A percentile compares a stretch with the other conserved stretches of the same genome.
These are phyloP conservation scores for Torulaspora globosa DNA, from an alignment of 1,139 yeast species.

Conservation along the genomic window DNA sequence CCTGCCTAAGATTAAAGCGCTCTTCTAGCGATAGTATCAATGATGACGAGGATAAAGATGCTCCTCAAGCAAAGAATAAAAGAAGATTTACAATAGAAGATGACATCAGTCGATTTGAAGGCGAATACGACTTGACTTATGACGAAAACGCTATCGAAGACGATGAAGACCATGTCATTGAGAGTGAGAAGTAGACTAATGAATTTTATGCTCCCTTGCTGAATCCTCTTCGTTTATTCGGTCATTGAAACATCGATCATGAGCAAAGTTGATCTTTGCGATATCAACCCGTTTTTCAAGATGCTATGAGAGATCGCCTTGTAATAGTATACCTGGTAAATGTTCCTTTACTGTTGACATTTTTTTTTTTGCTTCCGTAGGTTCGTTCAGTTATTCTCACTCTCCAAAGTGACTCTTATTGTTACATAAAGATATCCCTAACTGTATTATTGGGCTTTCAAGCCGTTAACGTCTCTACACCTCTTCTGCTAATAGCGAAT, in stretches of 20 bases:
- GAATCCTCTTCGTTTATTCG: neutral
- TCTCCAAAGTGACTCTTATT: neutral
- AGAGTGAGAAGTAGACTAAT: slow-evolving; percentile 1
- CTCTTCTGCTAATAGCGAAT: slow-evolving; percentile 34
- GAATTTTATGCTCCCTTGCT: neutral
- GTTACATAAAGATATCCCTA: neutral
- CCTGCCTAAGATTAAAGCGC: slow-evolving; percentile 38
- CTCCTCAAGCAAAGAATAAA: slow-evolving; percentile 23
- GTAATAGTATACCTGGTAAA: neutral
- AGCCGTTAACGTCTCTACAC: slow-evolving; percentile 27
- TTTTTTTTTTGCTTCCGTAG: neutral
- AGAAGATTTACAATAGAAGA: slow-evolving; percentile 38
- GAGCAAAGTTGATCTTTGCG: neutral
- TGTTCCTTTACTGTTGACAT: neutral
- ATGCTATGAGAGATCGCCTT: neutral
- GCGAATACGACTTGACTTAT: slow-evolving; percentile 47
- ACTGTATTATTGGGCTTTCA: slow-evolving; percentile 2
- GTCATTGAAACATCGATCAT: neutral
- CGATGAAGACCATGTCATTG: slow-evolving; percentile 31
- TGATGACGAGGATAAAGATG: slow-evolving; percentile 36
- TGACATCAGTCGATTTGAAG: slow-evolving; percentile 38
- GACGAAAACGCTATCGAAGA: slow-evolving; percentile 37
- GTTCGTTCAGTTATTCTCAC: neutral
- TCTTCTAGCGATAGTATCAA: slow-evolving; percentile 32
- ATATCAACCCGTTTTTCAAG: neutral